phyloP scores from a whole-genome alignment of 192 early-diverging fungal genomes.

The Irineochytrium annulatum region DNA sequence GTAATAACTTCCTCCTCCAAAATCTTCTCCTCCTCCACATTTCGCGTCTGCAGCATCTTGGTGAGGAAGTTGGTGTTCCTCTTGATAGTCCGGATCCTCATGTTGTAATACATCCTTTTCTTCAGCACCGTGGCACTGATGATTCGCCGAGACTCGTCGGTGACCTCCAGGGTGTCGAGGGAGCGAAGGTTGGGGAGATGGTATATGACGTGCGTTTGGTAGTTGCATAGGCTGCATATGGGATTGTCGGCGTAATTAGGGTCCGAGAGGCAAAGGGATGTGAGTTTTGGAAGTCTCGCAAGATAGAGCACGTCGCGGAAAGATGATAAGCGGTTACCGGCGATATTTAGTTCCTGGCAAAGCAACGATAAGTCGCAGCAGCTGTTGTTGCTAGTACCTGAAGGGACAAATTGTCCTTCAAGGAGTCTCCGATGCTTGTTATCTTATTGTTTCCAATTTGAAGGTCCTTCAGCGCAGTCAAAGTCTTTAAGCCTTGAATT shows the following conservation, averaged over 20 bases:
- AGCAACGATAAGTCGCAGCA: constrained; percentile 5
- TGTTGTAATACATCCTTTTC: constrained; percentile 65
- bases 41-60: constrained; percentile 31
- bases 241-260: constrained; percentile 58
- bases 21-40: constrained; percentile 9
- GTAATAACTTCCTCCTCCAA: constrained; percentile 28
- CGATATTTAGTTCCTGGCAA: constrained; percentile 41
- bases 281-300: constrained; percentile 39
- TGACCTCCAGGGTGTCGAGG: constrained; percentile 56
- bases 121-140: constrained; percentile 57
- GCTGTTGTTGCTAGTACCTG: constrained; percentile 15
- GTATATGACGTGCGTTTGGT: constrained; percentile 61
- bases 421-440: constrained; percentile 37
- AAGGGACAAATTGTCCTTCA: constrained; percentile 28
- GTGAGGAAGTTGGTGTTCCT: constrained; percentile 54
- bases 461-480: constrained; percentile 32
- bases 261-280: constrained; percentile 43
- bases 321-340: constrained; percentile 54
- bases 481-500: constrained; percentile 36
- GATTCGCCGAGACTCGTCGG: constrained; percentile 49
- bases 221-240: constrained; percentile 53
- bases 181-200: constrained; percentile 45
- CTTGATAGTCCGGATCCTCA: constrained; percentile 56
- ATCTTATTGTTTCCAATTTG: constrained; percentile 47
- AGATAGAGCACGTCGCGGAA: constrained; percentile 56